Evolutionary conservation across 2,329 filamentous ascomycete species (phyloP).

Genomic region (Trichoderma harzianum): DNA sequence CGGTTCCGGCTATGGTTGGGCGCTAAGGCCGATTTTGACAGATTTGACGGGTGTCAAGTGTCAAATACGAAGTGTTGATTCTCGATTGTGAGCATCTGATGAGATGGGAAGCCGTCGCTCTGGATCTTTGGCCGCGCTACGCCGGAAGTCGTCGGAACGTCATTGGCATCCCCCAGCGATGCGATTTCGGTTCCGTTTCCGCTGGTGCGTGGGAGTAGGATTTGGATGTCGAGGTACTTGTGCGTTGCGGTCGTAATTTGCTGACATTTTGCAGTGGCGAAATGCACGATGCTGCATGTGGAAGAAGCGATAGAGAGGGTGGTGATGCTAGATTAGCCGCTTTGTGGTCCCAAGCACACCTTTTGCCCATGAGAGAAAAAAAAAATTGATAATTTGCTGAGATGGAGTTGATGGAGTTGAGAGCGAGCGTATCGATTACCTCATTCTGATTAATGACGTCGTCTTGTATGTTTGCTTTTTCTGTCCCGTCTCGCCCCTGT

Average conservation of each 20-base stretch:
- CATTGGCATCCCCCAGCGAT: background rate
- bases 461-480: background rate
- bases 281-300: constrained; percentile 1
- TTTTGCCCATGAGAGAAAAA: background rate
- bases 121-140: background rate
- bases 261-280: constrained; percentile 11
- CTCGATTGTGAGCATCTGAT: background rate
- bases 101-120: background rate
- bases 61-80: background rate
- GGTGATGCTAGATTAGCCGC: background rate
- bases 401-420: background rate
- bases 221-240: background rate
- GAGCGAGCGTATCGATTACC: background rate
- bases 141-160: background rate
- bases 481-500: background rate
- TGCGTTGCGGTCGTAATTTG: background rate
- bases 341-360: background rate
- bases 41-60: background rate
- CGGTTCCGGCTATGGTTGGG: background rate
- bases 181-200: background rate
- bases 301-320: background rate
- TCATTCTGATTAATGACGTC: background rate
- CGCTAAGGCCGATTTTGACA: background rate
- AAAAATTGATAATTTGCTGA: background rate
- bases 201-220: background rate